Conservation (phyloP, 2,329 filamentous ascomycete genomes). For the Seiridium unicorne region DNA sequence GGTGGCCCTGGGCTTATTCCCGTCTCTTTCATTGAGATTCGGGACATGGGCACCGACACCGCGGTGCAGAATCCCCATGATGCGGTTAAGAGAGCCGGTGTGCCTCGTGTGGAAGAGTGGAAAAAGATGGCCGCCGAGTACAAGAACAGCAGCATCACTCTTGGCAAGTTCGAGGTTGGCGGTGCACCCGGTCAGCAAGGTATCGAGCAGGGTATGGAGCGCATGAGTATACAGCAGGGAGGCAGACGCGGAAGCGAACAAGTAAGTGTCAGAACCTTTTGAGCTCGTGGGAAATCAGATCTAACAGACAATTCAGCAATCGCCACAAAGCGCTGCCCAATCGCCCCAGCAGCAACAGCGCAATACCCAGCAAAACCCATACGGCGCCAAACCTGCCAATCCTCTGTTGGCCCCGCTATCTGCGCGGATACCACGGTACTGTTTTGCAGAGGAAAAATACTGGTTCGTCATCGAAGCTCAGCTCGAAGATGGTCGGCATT, state of each 20-base stretch:
- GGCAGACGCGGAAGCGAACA: conserved; percentile 45
- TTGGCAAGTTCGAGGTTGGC: conserved; percentile 80
- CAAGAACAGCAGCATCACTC: conserved; percentile 96
- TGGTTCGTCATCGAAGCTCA: conserved; percentile 96
- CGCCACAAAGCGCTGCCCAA: conserved; percentile 16
- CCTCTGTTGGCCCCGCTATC: conserved; percentile 73
- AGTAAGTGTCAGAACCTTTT: conserved; percentile 18
- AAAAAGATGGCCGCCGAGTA: conserved; percentile 99
- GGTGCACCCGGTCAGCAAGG: conserved; percentile 31
- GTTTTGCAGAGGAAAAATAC: conserved; percentile 96
- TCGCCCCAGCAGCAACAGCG: conserved; percentile 32
- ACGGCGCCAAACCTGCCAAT: conserved; percentile 38
- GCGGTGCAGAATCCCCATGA: conserved; percentile 79
- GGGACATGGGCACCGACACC: conserved; percentile 86
- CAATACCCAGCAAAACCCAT: conserved; percentile 33
- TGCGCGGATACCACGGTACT: conserved; percentile 87
- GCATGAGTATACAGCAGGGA: conserved; percentile 69
- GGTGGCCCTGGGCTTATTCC: conserved; percentile 94
- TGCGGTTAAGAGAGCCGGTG: conserved; percentile 82
- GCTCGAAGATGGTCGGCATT: conserved; percentile 86
- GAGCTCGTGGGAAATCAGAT: conserved; percentile 9
- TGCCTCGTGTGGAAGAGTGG: conserved; percentile 96
- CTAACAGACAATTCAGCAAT: conserved; percentile 25
- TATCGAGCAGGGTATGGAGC: conserved; percentile 66
- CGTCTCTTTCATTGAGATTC: conserved; percentile 93